These are phyloP conservation scores for Metschnikowia matae DNA, from an alignment of 805 yeast genomes.

Conservation along the genomic window DNA sequence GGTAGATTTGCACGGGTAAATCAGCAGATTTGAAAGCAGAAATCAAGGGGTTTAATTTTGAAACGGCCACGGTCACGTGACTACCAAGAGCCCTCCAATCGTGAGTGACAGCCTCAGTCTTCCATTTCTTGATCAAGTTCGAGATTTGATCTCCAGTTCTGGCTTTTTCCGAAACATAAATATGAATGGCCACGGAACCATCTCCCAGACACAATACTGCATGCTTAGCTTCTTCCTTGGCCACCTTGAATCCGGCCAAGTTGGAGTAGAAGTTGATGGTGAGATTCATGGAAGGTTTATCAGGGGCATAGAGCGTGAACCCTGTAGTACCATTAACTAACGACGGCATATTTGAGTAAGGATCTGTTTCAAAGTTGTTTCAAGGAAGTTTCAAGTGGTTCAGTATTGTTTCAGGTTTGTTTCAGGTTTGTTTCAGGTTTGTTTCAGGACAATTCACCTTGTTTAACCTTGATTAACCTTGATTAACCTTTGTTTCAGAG, in stretches of 20 bases:
- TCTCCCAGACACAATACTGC: constrained; percentile 23
- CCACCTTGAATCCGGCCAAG: constrained; percentile 31
- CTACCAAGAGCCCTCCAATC: constrained; percentile 52
- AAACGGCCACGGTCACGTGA: constrained; percentile 44
- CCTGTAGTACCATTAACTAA: constrained; percentile 55
- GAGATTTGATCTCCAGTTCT: constrained; percentile 19
- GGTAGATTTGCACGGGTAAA: constrained; percentile 52
- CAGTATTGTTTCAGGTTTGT: no score
- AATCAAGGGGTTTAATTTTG: constrained; percentile 37
- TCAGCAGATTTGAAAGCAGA: constrained; percentile 27
- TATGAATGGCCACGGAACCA: constrained; percentile 19
- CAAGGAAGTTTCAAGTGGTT: no score
- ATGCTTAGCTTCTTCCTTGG: constrained; percentile 18
- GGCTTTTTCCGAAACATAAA: constrained; percentile 17
- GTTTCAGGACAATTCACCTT: no score
- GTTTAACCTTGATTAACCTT: no score
- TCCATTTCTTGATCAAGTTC: constrained; percentile 11
- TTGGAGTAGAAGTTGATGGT: constrained; percentile 57
- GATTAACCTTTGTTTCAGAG: no score
- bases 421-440: no score
- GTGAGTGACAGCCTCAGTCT: constrained; percentile 17
- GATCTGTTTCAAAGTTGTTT: no score
- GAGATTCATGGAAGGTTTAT: constrained; percentile 36
- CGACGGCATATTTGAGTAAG: constrained; percentile 12
- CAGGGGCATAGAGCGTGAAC: constrained; percentile 51